Conservation (phyloP, 306 rosid species). For the Begonia masoniana region DNA sequence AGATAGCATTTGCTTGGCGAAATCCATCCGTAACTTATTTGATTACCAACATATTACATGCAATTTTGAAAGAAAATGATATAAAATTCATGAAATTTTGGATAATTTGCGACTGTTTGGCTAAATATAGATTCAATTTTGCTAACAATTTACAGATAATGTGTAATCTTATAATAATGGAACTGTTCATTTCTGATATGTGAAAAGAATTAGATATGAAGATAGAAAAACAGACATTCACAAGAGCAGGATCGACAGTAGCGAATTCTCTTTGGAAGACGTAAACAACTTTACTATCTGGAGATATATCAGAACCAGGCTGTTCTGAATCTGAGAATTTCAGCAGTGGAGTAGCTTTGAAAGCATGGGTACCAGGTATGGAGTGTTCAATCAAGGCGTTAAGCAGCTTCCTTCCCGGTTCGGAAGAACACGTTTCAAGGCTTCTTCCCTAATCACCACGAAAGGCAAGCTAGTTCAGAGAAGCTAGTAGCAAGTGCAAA, state of each 20-base stretch:
- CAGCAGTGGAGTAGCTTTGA: slow-evolving; percentile 44
- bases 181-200: background rate
- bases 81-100: no score
- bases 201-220: background rate
- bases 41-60: no score
- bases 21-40: background rate
- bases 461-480: background rate
- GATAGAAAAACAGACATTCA: slow-evolving; percentile 36
- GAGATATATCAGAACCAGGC: slow-evolving; percentile 18
- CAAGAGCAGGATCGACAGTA: slow-evolving; percentile 56
- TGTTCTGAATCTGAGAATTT: slow-evolving; percentile 36
- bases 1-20: background rate
- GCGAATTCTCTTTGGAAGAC: slow-evolving; percentile 83
- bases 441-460: background rate
- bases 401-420: slow-evolving; percentile 42
- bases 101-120: no score
- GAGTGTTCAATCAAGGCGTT: slow-evolving; percentile 50
- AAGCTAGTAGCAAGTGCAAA: background rate
- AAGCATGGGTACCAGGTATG: slow-evolving; percentile 31
- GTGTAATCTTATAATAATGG: no score
- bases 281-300: slow-evolving; percentile 47
- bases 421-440: slow-evolving; percentile 10
- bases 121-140: no score
- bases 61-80: no score
- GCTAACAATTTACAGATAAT: no score